Evolutionary conservation across 106 monocot species (phyloP).

Genomic region (Dioscorea alata): DNA sequence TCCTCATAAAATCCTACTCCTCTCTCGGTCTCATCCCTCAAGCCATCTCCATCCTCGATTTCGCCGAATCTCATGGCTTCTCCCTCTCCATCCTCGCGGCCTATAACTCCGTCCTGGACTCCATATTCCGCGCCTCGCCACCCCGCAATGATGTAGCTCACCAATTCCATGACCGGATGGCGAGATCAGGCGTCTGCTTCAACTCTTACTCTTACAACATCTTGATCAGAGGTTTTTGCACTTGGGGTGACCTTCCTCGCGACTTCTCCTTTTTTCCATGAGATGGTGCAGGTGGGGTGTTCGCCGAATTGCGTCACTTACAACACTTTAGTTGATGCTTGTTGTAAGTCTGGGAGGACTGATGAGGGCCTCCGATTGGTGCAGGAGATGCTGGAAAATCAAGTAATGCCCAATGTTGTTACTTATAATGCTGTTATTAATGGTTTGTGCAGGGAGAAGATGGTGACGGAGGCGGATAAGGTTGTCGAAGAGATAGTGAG

Average conservation of each 20-base stretch:
- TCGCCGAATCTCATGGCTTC: constrained; percentile 38
- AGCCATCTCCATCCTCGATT: constrained; percentile 40
- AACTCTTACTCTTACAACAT: constrained; percentile 83
- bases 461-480: constrained; percentile 30
- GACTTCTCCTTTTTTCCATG: constrained; percentile 25
- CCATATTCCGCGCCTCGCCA: constrained; percentile 35
- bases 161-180: constrained; percentile 36
- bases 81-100: constrained; percentile 38
- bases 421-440: constrained; percentile 68
- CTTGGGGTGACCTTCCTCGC: constrained; percentile 27
- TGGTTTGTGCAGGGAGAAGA: constrained; percentile 51
- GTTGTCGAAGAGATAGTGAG: constrained; percentile 58
- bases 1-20: constrained; percentile 57
- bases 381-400: constrained; percentile 24
- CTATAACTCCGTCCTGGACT: constrained; percentile 70
- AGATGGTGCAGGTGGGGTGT: constrained; percentile 50
- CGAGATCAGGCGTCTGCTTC: constrained; percentile 25
- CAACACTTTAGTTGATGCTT: constrained; percentile 59
- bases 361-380: constrained; percentile 31
- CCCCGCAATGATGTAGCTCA: neutral
- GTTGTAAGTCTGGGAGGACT: constrained; percentile 30
- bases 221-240: constrained; percentile 53
- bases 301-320: constrained; percentile 71
- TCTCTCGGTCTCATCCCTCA: constrained; percentile 25
- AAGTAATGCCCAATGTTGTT: constrained; percentile 43